Percentiles rank a stretch among this genome's conserved stretches.
phyloP scores from a whole-genome alignment of 1,284 basidiomycete genomes.

The Blastosporella zonata region DNA sequence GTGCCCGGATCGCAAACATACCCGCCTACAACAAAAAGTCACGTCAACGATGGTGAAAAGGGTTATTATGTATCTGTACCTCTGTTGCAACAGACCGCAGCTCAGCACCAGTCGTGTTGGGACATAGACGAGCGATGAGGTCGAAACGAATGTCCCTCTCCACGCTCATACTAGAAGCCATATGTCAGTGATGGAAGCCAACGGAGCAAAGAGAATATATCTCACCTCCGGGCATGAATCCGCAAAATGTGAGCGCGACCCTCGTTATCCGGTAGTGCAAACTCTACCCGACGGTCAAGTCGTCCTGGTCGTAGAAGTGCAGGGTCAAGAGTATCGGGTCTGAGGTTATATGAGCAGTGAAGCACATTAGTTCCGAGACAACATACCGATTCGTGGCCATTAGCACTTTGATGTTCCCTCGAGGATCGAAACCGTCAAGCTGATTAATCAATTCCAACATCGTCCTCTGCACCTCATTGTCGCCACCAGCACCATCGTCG shows the following conservation, averaged over 20 bases:
- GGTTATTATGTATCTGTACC: slow-evolving; percentile 38
- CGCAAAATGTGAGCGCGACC: slow-evolving; percentile 96
- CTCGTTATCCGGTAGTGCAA: slow-evolving; percentile 93
- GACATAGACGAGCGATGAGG: slow-evolving; percentile 94
- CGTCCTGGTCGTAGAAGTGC: slow-evolving; percentile 95
- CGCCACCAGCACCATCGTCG: slow-evolving; percentile 98
- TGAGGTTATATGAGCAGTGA: slow-evolving; percentile 28
- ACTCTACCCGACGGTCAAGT: slow-evolving; percentile 95
- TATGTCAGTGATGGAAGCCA: background rate
- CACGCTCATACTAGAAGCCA: slow-evolving; percentile 81
- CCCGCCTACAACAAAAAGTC: slow-evolving; percentile 73
- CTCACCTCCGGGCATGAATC: slow-evolving; percentile 91
- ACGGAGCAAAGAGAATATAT: slow-evolving; percentile 1
- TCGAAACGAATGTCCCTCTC: slow-evolving; percentile 98
- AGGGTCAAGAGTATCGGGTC: slow-evolving; percentile 98
- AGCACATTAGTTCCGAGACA: slow-evolving; percentile 1
- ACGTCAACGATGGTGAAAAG: slow-evolving; percentile 3
- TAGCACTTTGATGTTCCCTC: slow-evolving; percentile 99
- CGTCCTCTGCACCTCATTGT: slow-evolving; percentile 99
- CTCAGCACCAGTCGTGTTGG: slow-evolving; percentile 98
- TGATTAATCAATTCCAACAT: slow-evolving; percentile 99
- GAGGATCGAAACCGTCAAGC: slow-evolving; percentile 96
- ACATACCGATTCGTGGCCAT: slow-evolving; percentile 96
- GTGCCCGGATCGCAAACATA: slow-evolving; percentile 98
- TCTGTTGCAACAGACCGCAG: slow-evolving; percentile 96